A percentile compares a stretch with the other conserved stretches of the same genome.
Evolutionary conservation across 2,329 filamentous ascomycete genomes (phyloP).

Genomic region (Neofusicoccum umdonicola): DNA sequence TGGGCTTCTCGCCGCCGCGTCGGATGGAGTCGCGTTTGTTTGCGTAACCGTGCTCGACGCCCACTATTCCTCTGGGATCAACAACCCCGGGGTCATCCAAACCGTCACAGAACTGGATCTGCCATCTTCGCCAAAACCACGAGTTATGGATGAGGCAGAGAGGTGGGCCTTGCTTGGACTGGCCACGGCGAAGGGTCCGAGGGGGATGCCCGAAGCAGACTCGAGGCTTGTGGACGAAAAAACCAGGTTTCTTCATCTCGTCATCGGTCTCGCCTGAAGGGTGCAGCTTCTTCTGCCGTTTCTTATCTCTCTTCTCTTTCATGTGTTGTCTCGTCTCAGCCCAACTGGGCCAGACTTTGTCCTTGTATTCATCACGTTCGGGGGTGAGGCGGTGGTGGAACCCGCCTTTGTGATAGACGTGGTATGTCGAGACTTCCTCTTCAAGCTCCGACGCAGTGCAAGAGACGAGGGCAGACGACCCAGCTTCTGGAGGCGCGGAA

Average conservation of each 20-base stretch:
- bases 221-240: conserved; percentile 32
- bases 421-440: conserved; percentile 20
- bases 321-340: conserved; percentile 18
- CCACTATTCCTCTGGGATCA: conserved; percentile 31
- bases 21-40: conserved; percentile 17
- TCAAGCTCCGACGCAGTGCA: not conserved
- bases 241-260: conserved; percentile 19
- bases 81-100: conserved; percentile 25
- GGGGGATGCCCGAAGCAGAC: conserved; percentile 32
- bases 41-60: conserved; percentile 25
- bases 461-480: not conserved
- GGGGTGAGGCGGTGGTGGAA: conserved; percentile 22
- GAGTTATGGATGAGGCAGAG: conserved; percentile 27
- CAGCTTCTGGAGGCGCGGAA: not conserved
- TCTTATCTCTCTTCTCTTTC: conserved; percentile 20
- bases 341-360: conserved; percentile 19
- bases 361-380: conserved; percentile 21
- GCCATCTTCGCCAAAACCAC: conserved; percentile 31
- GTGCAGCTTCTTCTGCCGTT: conserved; percentile 15
- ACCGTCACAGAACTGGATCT: conserved; percentile 28
- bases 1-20: conserved; percentile 19
- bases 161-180: conserved; percentile 20
- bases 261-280: not conserved
- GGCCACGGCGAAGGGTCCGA: conserved; percentile 27
- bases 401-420: conserved; percentile 26